These are phyloP conservation scores for Chrysoporthe austroafricana DNA, from an alignment of 2,329 filamentous ascomycete species.

Conservation along the genomic window DNA sequence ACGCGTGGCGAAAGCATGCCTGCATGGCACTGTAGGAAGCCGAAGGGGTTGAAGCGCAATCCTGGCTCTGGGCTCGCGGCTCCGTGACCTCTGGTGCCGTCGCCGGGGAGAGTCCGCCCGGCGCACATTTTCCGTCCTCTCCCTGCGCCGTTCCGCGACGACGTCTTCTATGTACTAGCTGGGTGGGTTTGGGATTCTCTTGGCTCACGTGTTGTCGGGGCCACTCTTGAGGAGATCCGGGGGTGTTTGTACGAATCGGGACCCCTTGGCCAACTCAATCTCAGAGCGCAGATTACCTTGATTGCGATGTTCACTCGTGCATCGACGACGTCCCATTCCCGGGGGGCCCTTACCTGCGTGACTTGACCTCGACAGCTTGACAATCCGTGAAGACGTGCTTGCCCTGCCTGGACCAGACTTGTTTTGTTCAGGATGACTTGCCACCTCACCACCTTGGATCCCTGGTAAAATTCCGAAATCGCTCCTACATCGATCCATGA, in stretches of 20 bases:
- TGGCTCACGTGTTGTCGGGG: slow-evolving; percentile 2
- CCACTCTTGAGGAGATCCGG: slow-evolving; percentile 3
- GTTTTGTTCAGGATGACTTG: background rate
- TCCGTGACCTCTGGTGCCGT: background rate
- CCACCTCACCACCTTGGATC: background rate
- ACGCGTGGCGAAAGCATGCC: background rate
- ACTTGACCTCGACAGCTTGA: slow-evolving; percentile 6
- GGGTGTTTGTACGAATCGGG: slow-evolving; percentile 11
- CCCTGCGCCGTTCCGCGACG: background rate
- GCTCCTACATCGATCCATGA: background rate
- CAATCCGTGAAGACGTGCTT: background rate
- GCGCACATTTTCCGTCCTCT: background rate
- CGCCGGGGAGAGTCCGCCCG: background rate
- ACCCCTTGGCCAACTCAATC: slow-evolving; percentile 11
- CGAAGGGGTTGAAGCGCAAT: too few relatives aligned
- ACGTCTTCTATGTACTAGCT: background rate
- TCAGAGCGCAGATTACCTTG: slow-evolving; percentile 8
- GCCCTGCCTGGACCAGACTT: background rate
- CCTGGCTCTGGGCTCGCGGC: background rate
- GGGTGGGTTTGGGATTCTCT: background rate
- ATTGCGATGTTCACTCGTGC: slow-evolving; percentile 17
- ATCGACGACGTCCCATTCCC: slow-evolving; percentile 6
- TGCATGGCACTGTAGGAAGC: background rate
- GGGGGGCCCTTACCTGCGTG: slow-evolving; percentile 1
- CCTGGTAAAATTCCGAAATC: background rate